Evolutionary conservation across 2,329 filamentous ascomycete species (phyloP).

Genomic region (Orbilia brochopaga): DNA sequence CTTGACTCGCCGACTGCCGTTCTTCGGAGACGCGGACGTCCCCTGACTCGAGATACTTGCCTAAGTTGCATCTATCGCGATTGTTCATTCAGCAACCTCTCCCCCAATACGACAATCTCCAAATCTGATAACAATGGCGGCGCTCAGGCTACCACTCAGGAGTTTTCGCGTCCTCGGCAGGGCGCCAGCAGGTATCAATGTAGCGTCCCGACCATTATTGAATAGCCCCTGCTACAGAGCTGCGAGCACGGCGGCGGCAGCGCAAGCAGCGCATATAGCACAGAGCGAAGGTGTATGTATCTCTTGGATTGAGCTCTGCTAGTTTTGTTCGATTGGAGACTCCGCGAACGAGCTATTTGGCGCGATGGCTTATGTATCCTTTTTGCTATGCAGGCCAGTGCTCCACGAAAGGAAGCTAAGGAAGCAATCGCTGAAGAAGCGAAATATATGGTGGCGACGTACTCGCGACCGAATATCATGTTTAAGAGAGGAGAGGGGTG

Average conservation of each 20-base stretch:
- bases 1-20: slow-evolving; percentile 33
- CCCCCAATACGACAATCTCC: background rate
- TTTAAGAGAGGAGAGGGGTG: slow-evolving; percentile 87
- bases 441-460: slow-evolving; percentile 94
- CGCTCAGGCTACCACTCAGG: slow-evolving; percentile 29
- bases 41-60: slow-evolving; percentile 18
- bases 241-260: slow-evolving; percentile 22
- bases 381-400: background rate
- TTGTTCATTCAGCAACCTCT: background rate
- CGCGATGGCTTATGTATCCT: background rate
- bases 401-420: slow-evolving; percentile 28
- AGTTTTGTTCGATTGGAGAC: background rate
- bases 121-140: slow-evolving; percentile 12
- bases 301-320: background rate
- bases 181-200: slow-evolving; percentile 8
- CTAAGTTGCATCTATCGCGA: background rate
- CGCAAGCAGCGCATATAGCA: slow-evolving; percentile 15
- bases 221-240: slow-evolving; percentile 17
- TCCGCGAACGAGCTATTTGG: no score
- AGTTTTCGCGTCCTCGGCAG: slow-evolving; percentile 28
- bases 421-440: slow-evolving; percentile 60
- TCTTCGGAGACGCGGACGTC: slow-evolving; percentile 39
- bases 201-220: slow-evolving; percentile 20
- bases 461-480: slow-evolving; percentile 85
- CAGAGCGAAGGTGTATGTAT: slow-evolving; percentile 32